A percentile compares a stretch with the other conserved stretches of the same genome.
Conservation (phyloP, 164 flowering plant species). For the Nymphaea thermarum region DNA sequence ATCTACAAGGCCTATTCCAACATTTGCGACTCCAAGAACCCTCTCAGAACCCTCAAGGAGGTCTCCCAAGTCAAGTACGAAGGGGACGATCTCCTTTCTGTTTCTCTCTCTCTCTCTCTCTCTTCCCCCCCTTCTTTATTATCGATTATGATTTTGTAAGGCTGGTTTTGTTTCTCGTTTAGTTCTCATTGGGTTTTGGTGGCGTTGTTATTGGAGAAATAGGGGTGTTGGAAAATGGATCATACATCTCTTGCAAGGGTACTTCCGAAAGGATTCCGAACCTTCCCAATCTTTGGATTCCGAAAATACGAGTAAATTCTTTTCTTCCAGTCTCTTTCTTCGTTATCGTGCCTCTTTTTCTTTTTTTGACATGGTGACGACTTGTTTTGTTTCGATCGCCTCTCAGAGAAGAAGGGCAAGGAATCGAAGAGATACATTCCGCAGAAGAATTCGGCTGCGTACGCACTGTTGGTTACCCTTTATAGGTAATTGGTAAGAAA, state of each 20-base stretch:
- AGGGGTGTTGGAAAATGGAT: conserved; percentile 95
- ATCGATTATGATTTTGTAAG: background rate
- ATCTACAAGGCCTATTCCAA: conserved; percentile 42
- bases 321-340: background rate
- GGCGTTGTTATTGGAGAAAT: background rate
- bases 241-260: conserved; percentile 51
- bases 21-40: conserved; percentile 40
- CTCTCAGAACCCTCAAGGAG: conserved; percentile 50
- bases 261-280: conserved; percentile 33
- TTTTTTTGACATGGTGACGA: background rate
- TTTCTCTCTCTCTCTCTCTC: conserved; percentile 1
- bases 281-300: conserved; percentile 31
- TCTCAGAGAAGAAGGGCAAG: conserved; percentile 47
- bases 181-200: background rate
- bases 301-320: conserved; percentile 24
- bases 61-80: conserved; percentile 62
- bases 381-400: background rate
- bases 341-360: background rate
- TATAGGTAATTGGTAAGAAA: conserved; percentile 39
- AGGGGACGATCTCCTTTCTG: background rate
- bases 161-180: background rate
- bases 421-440: conserved; percentile 58
- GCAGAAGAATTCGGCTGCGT: conserved; percentile 78
- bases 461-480: conserved; percentile 75
- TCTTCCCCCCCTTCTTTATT: background rate